A percentile compares a stretch with the other conserved stretches of the same genome.
phyloP scores from a whole-genome alignment of 768 basidiomycete species.

The Tricholoma bakamatsutake region DNA sequence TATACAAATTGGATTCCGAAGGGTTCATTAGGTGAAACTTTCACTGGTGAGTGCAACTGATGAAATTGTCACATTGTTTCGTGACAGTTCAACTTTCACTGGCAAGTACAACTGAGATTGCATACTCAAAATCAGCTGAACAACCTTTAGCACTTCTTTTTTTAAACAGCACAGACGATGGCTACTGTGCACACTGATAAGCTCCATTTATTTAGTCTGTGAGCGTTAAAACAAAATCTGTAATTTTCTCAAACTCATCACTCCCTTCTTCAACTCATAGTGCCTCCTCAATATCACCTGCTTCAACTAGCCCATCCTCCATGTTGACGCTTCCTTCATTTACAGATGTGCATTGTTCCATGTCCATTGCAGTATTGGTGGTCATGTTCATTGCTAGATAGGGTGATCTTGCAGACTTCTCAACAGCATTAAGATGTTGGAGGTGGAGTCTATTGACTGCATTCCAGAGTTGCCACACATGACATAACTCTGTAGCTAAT shows the following conservation, averaged over 20 bases:
- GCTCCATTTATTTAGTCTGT: slow-evolving; percentile 10
- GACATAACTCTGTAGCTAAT: neutral
- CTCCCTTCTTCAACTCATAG: neutral
- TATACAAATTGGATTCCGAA: neutral
- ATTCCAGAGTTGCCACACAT: neutral
- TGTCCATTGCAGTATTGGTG: neutral
- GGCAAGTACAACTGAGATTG: too few species aligned
- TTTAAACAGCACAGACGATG: slow-evolving; percentile 14
- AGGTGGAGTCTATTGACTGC: neutral
- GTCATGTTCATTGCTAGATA: neutral
- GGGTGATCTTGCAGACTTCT: neutral
- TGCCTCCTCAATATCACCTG: neutral
- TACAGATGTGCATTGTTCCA: neutral
- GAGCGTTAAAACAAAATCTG: neutral
- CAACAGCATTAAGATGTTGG: neutral
- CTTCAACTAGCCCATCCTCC: neutral
- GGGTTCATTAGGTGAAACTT: neutral
- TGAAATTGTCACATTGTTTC: too few species aligned
- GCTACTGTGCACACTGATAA: slow-evolving; percentile 20
- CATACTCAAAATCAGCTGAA: neutral
- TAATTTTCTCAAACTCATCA: neutral
- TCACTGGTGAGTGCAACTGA: neutral
- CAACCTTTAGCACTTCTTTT: neutral
- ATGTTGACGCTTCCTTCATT: neutral
- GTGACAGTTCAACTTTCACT: too few species aligned